phyloP scores from a whole-genome alignment of 2,329 filamentous ascomycete species.

The Cordyceps cicadae region DNA sequence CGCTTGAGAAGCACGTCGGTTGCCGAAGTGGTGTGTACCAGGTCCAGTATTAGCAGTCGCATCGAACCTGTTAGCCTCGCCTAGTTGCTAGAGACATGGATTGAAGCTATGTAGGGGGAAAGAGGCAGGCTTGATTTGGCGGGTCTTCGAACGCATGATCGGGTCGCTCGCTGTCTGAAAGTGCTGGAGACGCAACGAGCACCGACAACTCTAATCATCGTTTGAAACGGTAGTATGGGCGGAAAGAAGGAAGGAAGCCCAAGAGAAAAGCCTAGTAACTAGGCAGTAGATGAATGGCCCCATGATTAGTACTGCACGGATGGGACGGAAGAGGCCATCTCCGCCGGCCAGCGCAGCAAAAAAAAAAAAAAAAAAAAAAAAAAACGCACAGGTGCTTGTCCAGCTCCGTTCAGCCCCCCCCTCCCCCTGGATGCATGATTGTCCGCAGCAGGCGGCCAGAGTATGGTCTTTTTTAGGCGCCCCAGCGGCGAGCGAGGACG shows the following conservation, averaged over 20 bases:
- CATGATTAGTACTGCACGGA: background rate
- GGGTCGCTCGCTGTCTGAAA: background rate
- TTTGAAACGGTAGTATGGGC: background rate
- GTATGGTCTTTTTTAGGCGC: background rate
- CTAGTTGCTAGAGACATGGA: background rate
- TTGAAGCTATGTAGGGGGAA: background rate
- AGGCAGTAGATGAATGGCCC: background rate
- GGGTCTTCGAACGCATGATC: no score
- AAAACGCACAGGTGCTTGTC: background rate
- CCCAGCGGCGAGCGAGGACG: no score
- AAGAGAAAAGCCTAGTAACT: background rate
- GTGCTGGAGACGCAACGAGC: background rate
- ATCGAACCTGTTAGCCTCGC: background rate
- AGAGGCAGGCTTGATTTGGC: background rate
- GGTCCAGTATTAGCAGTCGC: background rate
- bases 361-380: background rate
- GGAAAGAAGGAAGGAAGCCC: background rate
- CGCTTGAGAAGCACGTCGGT: background rate
- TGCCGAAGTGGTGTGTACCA: background rate
- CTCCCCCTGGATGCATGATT: background rate
- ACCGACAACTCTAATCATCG: background rate
- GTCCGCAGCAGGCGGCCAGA: background rate
- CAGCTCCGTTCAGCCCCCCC: background rate
- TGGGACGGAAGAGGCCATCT: slow-evolving; percentile 5
- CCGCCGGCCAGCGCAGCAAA: background rate